Percentiles rank a stretch among this genome's conserved stretches.
Conservation (phyloP, 352 stramenopile genomes). For the Phytophthora pistaciae region DNA sequence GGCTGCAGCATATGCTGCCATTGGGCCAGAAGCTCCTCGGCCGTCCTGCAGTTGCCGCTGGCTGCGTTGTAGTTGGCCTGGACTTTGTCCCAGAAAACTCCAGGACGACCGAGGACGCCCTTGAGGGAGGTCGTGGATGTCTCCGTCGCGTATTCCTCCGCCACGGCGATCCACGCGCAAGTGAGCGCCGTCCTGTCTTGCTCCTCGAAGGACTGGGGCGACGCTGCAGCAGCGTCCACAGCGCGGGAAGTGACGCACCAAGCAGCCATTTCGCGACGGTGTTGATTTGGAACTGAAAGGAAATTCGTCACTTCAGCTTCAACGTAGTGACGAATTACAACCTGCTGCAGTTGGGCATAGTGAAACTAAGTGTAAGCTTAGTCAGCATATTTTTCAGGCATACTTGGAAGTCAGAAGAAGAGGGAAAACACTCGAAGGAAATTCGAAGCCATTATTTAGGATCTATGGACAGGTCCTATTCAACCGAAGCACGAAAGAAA, state of each 20-base stretch:
- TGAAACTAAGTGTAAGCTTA: no score
- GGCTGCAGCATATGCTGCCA: not conserved
- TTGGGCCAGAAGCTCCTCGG: not conserved
- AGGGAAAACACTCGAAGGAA: no score
- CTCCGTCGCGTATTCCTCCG: not conserved
- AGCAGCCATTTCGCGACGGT: not conserved
- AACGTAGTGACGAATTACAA: not conserved
- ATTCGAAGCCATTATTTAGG: no score
- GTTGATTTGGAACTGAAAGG: not conserved
- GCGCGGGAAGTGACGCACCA: not conserved
- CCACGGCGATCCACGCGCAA: not conserved
- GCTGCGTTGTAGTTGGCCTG: not conserved
- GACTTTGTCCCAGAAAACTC: not conserved
- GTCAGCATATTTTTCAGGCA: no score
- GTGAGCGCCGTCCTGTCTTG: not conserved
- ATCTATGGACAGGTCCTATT: not conserved
- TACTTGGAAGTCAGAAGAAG: no score
- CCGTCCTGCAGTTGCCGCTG: not conserved
- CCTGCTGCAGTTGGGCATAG: not conserved
- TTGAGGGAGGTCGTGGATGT: not conserved
- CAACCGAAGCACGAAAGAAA: not conserved
- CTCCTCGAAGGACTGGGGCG: not conserved
- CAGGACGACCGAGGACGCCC: not conserved
- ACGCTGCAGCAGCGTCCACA: not conserved
- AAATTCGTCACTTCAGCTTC: no score